phyloP scores from a whole-genome alignment of 306 rosid species.

The Acacia acuminata region DNA sequence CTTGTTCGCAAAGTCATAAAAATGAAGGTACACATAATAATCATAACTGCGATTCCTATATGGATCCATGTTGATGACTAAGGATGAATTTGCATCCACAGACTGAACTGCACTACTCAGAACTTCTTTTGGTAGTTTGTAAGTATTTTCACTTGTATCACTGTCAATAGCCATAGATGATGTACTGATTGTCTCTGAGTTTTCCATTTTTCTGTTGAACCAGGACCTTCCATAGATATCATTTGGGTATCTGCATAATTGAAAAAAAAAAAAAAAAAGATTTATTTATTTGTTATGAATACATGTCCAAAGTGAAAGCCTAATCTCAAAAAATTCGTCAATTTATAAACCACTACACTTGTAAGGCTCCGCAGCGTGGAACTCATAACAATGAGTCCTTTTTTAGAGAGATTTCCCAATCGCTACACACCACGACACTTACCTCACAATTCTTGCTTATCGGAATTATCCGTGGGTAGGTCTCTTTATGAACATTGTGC shows the following conservation, averaged over 20 bases:
- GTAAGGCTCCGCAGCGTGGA: no score
- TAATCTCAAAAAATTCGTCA: no score
- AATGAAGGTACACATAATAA: conserved; percentile 14
- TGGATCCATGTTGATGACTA: not conserved
- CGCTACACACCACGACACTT: no score
- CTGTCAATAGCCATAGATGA: not conserved
- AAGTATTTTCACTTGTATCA: not conserved
- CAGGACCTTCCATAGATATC: conserved; percentile 16
- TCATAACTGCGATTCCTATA: fast-evolving
- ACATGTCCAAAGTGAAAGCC: no score
- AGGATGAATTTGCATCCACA: not conserved
- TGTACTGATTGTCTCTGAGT: not conserved
- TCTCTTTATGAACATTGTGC: no score
- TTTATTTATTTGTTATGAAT: no score
- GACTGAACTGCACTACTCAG: conserved; percentile 5
- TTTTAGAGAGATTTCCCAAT: no score
- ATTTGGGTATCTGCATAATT: not conserved
- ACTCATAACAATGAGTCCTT: no score
- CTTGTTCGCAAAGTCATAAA: not conserved
- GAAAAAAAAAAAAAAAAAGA: no score
- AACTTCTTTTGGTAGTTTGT: conserved; percentile 23
- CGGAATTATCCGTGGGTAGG: no score
- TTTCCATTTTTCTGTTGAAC: not conserved
- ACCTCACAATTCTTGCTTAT: no score
- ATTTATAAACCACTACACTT: no score